A percentile compares a stretch with the other conserved stretches of the same genome.
phyloP scores from a whole-genome alignment of 2,329 filamentous ascomycete genomes.

The Talaromyces piceae region DNA sequence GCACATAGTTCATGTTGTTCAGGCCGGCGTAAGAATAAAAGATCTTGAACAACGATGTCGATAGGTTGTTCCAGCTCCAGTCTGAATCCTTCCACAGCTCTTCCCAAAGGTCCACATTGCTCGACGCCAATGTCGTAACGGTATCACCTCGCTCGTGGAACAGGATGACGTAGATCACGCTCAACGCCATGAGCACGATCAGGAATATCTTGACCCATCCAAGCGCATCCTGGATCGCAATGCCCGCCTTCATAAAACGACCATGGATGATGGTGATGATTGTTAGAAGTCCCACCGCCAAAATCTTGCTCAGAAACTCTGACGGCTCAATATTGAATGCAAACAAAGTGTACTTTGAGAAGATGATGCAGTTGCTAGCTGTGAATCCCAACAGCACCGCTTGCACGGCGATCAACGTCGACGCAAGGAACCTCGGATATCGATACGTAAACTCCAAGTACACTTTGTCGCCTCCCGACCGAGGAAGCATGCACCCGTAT shows the following conservation, averaged over 20 bases:
- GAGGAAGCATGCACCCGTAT: slow-evolving; percentile 63
- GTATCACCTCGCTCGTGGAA: slow-evolving; percentile 23
- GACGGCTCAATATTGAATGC: slow-evolving; percentile 47
- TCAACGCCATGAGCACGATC: slow-evolving; percentile 54
- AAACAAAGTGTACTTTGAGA: slow-evolving; percentile 58
- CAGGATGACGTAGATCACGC: slow-evolving; percentile 53
- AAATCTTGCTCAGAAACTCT: slow-evolving; percentile 46
- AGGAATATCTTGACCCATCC: slow-evolving; percentile 58
- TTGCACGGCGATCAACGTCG: slow-evolving; percentile 56
- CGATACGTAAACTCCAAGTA: slow-evolving; percentile 65
- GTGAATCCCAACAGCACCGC: slow-evolving; percentile 60
- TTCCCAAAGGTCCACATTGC: slow-evolving; percentile 35
- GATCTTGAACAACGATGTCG: slow-evolving; percentile 56
- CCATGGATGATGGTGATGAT: slow-evolving; percentile 53
- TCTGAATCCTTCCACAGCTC: slow-evolving; percentile 57
- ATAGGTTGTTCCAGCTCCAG: slow-evolving; percentile 62
- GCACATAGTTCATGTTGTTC: slow-evolving; percentile 61
- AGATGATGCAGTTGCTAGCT: slow-evolving; percentile 63
- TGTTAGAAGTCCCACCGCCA: slow-evolving; percentile 53
- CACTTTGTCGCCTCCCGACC: slow-evolving; percentile 62
- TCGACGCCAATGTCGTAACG: neutral
- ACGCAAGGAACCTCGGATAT: slow-evolving; percentile 55
- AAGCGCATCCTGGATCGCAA: slow-evolving; percentile 53
- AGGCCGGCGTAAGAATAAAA: slow-evolving; percentile 63
- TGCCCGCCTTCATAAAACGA: slow-evolving; percentile 49